phyloP scores from a whole-genome alignment of 169 alveolate species.

The Eimeria mitis region DNA sequence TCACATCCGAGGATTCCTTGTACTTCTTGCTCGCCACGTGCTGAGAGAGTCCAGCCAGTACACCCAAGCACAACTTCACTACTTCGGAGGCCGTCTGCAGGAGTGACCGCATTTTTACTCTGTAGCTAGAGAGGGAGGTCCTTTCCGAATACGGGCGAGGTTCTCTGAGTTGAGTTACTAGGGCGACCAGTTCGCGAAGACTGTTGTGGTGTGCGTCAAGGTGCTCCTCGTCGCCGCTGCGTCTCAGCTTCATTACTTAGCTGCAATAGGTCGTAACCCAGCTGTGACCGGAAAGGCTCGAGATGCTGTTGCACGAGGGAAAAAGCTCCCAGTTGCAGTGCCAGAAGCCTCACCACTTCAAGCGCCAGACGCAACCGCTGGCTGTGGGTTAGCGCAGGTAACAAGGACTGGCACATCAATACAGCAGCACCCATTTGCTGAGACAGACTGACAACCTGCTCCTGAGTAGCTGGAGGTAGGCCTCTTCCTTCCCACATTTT shows the following conservation, averaged over 20 bases:
- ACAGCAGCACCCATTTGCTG: neutral
- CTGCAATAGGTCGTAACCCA: neutral
- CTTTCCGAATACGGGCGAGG: neutral
- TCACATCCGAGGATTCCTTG: neutral
- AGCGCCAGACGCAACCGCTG: neutral
- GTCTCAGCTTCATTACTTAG: neutral
- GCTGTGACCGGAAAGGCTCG: neutral
- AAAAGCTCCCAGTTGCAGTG: slow-evolving; percentile 13
- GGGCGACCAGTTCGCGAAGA: neutral
- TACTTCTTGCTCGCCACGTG: neutral
- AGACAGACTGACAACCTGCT: neutral
- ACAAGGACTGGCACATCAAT: neutral
- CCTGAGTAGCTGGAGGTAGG: neutral
- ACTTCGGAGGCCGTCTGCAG: neutral
- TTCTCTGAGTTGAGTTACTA: neutral
- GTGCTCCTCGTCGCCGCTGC: neutral
- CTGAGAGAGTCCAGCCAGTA: neutral
- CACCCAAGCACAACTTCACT: neutral
- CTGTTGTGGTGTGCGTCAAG: neutral
- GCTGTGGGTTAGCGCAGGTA: neutral
- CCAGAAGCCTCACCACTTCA: slow-evolving; percentile 15
- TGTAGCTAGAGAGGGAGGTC: neutral
- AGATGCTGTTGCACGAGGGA: neutral
- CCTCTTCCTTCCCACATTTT: neutral
- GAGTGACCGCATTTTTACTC: neutral